Evolutionary conservation across 768 basidiomycete genomes (phyloP), one percentile per base, ranked within the genome.

Genomic region (Gloeostereum incarnatum): DNA sequence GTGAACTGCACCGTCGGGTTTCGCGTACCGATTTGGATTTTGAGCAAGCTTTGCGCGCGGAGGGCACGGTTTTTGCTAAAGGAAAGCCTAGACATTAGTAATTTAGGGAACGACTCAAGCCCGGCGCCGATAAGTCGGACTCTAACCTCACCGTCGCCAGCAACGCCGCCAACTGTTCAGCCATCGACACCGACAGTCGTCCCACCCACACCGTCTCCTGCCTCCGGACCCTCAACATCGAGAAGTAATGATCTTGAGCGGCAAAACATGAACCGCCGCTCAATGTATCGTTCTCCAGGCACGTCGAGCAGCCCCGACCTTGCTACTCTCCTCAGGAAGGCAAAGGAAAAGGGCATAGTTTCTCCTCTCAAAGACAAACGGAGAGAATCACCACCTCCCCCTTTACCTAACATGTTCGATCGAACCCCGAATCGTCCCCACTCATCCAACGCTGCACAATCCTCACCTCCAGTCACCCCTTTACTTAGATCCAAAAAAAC

Each of bases 221-320:
- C 51, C 23, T 51, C 62, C 21, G 55, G 51, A 3, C 57, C 61
- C 33, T 61, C 65, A 26, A 14, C 51, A 57, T 16, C 40, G 35
- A 41, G 23, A 39, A 66, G 71, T 24, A 78, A 81, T 44, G 79
- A 83, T 53, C 49, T 58, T 7, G 81, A 82, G 49, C 69, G 75
- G 50, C 78, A 81, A 50, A 75, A 73, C 6, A n/a, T n/a, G n/a
- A 85, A 85, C 56, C 73, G 88, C 31, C 74, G 88, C 35, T 87
- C 84, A 45, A 75, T 96, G 64, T 92, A 91, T 56, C 71, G 92
- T 41, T 82, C 86, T 14, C 71, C 85, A 8, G 92, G 90, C 30
- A 93, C 89, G 6, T 84, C 90, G 23, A 88, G 85, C 49, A 90
- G 84, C 53, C 93, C 92, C 19, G 92, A 97, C 59, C 68, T 96